A percentile compares a stretch with the other conserved stretches of the same genome.
These are phyloP conservation scores for Microbotryum scabiosae DNA, from an alignment of 1,284 basidiomycete species.

Conservation along the genomic window DNA sequence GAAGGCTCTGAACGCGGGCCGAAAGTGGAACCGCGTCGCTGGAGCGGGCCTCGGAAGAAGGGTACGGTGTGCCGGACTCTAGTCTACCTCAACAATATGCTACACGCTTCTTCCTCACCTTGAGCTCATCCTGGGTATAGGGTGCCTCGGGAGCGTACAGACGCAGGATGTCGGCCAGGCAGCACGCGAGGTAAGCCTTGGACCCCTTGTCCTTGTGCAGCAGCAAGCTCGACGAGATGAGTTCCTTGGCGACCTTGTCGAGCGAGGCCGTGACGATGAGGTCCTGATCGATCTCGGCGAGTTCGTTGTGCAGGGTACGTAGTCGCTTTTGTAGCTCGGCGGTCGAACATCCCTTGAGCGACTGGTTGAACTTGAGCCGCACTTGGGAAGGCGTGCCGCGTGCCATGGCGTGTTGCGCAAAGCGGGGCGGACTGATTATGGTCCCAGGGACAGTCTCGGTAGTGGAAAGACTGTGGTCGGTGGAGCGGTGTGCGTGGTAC, in stretches of 20 bases:
- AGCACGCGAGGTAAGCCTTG: constrained; percentile 87
- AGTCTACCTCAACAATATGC: too few relatives aligned
- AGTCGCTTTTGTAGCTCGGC: constrained; percentile 76
- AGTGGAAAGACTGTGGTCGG: too few relatives aligned
- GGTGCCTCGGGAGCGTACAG: constrained; percentile 96
- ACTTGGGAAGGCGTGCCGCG: background rate
- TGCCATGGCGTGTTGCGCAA: background rate
- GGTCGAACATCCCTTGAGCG: constrained; percentile 50
- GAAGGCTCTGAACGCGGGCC: background rate
- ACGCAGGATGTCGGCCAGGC: constrained; percentile 83
- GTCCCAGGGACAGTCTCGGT: background rate
- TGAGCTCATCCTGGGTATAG: constrained; percentile 74
- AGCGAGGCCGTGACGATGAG: constrained; percentile 66
- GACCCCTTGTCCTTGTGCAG: constrained; percentile 86
- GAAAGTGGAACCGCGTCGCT: background rate
- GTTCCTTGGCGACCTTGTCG: constrained; percentile 60
- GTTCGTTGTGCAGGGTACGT: constrained; percentile 67
- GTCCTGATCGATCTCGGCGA: constrained; percentile 82
- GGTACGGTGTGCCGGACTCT: too few relatives aligned
- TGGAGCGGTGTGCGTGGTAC: too few relatives aligned
- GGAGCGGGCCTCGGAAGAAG: too few relatives aligned
- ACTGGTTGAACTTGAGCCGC: constrained; percentile 63
- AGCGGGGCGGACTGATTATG: background rate
- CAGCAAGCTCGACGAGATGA: constrained; percentile 69
- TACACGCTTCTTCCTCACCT: constrained; percentile 37